Base-by-base conservation (phyloP, 2,329 filamentous ascomycete genomes). In the Colletotrichum eremochloae region DNA sequence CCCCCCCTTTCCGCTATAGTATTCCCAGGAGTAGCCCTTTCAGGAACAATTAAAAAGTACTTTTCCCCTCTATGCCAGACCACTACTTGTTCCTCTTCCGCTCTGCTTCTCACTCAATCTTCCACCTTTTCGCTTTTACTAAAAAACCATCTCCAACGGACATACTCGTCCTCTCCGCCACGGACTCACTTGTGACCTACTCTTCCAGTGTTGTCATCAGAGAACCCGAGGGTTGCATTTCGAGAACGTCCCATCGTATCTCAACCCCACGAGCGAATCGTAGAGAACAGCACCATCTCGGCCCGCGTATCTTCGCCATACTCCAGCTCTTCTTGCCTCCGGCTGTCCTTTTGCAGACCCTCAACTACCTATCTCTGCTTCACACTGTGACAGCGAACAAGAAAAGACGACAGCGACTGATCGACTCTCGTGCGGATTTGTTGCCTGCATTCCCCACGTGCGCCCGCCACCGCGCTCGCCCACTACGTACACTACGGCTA, bases 41-140 rank as follows among this genome's bases (percentile, higher is more conserved):
- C 53, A 50, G 69, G 66, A 72, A 64, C 61, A 36, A 72, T 69
- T 72, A 53, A 72, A 72, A 72, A 36, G 53, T 52, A 70, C 70
- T 70, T 72, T 52, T 38, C 60, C 69, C 66, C 60, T 65, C 60
- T 40, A 31, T 20, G 24, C 55, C 52, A 20, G 46, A 5, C 18
- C 2, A 18, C 5, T 14, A 8, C 40, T 31, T 48, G 40, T 48
- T 20, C 46, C 14, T 33, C 14, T 29, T 8, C 29, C 53, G n/a
- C 14, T 20, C 20, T 68, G 50, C 38, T 33, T 44, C 29, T 56
- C 31, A n/a, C 48, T 61, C 40, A 46, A 31, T 31, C 42, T 56
- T 55, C 18, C 36, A 24, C 40, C 48, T 24, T 61, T 38, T 33
- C 55, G 40, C 42, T 40, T 48, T 48, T 20, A 36, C n/a, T 38